A percentile compares a stretch with the other conserved stretches of the same genome.
Conservation (phyloP, 2,329 filamentous ascomycete genomes). For the Colletotrichum theobromicola region DNA sequence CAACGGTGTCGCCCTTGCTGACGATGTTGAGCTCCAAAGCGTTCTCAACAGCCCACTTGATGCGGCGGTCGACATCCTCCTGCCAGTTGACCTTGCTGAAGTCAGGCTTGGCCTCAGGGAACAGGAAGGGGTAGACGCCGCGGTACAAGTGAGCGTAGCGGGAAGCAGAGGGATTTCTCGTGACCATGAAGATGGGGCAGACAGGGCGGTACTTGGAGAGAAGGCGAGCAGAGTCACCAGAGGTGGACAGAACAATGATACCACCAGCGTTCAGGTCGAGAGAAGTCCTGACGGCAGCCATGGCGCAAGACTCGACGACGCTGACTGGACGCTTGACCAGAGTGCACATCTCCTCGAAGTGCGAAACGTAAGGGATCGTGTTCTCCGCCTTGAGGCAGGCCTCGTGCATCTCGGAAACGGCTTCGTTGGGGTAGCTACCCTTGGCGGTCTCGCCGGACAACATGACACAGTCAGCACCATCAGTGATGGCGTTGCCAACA, state of each 20-base stretch:
- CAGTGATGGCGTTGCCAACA: slow-evolving; percentile 96
- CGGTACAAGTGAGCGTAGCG: slow-evolving; percentile 96
- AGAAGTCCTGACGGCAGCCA: slow-evolving; percentile 94
- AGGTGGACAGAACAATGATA: slow-evolving; percentile 95
- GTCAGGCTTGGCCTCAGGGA: slow-evolving; percentile 92
- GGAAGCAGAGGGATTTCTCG: slow-evolving; percentile 81
- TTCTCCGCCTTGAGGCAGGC: slow-evolving; percentile 96
- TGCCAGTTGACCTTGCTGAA: slow-evolving; percentile 95
- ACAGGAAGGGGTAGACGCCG: slow-evolving; percentile 97
- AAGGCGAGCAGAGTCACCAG: slow-evolving; percentile 91
- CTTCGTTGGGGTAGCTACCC: slow-evolving; percentile 90
- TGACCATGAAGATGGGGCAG: slow-evolving; percentile 99
- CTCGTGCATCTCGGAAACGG: slow-evolving; percentile 97
- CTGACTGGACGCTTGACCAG: slow-evolving; percentile 83
- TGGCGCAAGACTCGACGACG: slow-evolving; percentile 92
- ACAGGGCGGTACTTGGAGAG: slow-evolving; percentile 98
- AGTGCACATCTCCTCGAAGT: slow-evolving; percentile 93
- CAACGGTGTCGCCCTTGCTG: slow-evolving; percentile 73
- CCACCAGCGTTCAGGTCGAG: slow-evolving; percentile 96
- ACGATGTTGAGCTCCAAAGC: slow-evolving; percentile 84
- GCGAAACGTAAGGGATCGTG: slow-evolving; percentile 94
- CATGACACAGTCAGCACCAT: slow-evolving; percentile 99
- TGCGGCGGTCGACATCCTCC: slow-evolving; percentile 95
- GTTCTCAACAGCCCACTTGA: slow-evolving; percentile 94
- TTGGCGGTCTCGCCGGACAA: slow-evolving; percentile 99